Base-by-base conservation (phyloP, 345 rosid genomes). In the Noccaea bulbosa region DNA sequence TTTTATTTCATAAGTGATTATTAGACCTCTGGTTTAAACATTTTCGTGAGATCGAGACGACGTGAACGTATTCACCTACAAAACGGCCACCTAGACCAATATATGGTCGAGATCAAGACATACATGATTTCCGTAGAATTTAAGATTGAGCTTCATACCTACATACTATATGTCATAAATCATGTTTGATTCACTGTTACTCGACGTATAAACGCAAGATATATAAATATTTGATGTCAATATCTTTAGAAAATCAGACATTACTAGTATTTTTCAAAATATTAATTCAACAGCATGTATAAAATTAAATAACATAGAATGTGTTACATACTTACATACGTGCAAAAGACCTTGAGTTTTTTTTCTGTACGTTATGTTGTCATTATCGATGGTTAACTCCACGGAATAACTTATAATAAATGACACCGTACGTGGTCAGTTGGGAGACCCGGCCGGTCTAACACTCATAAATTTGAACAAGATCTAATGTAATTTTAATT, bases 81-180 rank as follows among this genome's bases (percentile, higher is more conserved):
- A 34, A 58, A 11, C 7, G 41, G 14, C 37, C 39, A 44, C 55
- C 47, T 52, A 52, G 3, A 56, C 9, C 44, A 58, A 43, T 49
- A 66, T 58, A 74, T 65, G 68, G 78, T 67, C 62, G 62, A 74
- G 54, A 74, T 59, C 34, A 67, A 67, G 49, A 67, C 68, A 74
- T 67, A 68, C 78, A 74, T 41, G 62, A 7, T 50, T 59, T 74
- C 14, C 47, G 62, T 48, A 50, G 62, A 50, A 43, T 59, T 74
- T 66, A 74, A 59, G 67, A 59, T 51, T 51, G 40, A 50, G 41
- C 72, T 74, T 66, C 54, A 22, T 51, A 66, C 62, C 54, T 62
- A 62, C 16, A 44, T 8, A 7, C 2, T 37, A n/a, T 12, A 24
- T 16, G 41, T 7, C 37, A 14, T 37, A 24, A 9, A 49, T 0